Evolutionary conservation across 108 stramenopile species (phyloP), one percentile per base, ranked within the genome.

Genomic region (Aureococcus anophagefferens): DNA sequence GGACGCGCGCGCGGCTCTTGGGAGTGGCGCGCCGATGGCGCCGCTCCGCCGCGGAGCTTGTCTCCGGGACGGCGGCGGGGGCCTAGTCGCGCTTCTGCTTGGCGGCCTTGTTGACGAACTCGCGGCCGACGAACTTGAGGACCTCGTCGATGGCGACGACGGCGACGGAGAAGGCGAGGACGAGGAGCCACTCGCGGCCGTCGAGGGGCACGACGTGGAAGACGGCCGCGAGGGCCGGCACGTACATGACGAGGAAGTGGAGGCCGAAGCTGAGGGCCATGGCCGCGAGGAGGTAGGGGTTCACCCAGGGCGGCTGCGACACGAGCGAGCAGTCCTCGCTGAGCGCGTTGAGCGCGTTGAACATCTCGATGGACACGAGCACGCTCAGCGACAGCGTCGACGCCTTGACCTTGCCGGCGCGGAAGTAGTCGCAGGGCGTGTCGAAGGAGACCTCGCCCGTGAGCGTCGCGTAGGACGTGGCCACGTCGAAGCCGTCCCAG

Each of bases 141-240:
- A 83, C 67, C 75, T 88, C 87, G 74, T 88, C 87, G 70, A 88
- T 74, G 34, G 84, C 51, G 64, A 88, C 63, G 9, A 88, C 83
- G 9, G 85, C 83, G 30, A 80, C 67, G 59, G 81, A 80, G 66
- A 84, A 85, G 34, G 59, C 63, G 21, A 87, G 62, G 21, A 87
- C 84, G 45, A 84, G 62, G 69, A 46, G 66, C 85, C 85, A 86
- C 35, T 86, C 83, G 35, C 77, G 35, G 67, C 31, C 71, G 31
- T 81, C 67, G 82, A 89, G 76, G 28, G 88, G 83, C 65, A 84
- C 77, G 46, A 89, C 81, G 31, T 81, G 81, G 68, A 89, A 89
- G 76, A 86, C 85, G 36, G 82, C 72, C 30, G 84, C 76, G 14
- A 72, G 25, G 11, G 33, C 34, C 25, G 71, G 71, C 63, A 72